phyloP scores from a whole-genome alignment of 2,329 filamentous ascomycete genomes.

The Aspergillus fumigatus region DNA sequence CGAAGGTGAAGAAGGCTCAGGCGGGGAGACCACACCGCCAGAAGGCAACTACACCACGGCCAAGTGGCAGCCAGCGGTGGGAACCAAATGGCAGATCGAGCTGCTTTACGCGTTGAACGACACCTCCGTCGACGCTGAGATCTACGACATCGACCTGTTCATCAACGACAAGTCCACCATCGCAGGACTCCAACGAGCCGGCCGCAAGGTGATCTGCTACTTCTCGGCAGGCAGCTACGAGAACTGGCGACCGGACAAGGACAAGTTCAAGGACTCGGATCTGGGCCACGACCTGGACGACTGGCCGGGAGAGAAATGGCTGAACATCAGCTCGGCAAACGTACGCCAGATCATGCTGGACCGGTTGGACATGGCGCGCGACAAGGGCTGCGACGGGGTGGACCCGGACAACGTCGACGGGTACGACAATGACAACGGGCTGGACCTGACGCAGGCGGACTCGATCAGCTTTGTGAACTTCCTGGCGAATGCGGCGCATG shows the following conservation, averaged over 20 bases:
- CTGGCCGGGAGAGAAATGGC: constrained; percentile 65
- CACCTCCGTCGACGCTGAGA: constrained; percentile 47
- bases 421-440: constrained; percentile 61
- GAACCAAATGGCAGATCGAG: constrained; percentile 59
- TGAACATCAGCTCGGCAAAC: constrained; percentile 53
- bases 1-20: constrained; percentile 15
- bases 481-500: constrained; percentile 52
- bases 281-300: constrained; percentile 56
- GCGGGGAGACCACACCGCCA: constrained; percentile 5
- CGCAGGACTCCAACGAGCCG: constrained; percentile 44
- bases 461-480: constrained; percentile 58
- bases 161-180: constrained; percentile 48
- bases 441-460: constrained; percentile 54
- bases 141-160: constrained; percentile 62
- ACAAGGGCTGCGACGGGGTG: constrained; percentile 64
- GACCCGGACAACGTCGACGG: constrained; percentile 70
- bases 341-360: constrained; percentile 62
- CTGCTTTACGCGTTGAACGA: constrained; percentile 42
- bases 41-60: constrained; percentile 18
- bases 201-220: constrained; percentile 67
- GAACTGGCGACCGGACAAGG: constrained; percentile 55
- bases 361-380: constrained; percentile 55
- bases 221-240: constrained; percentile 70
- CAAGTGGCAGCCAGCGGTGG: constrained; percentile 52
- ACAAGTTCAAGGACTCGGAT: constrained; percentile 52